These are phyloP conservation scores for Cruciata laevipes DNA, from an alignment of 257 asterid genomes.

Conservation along the genomic window DNA sequence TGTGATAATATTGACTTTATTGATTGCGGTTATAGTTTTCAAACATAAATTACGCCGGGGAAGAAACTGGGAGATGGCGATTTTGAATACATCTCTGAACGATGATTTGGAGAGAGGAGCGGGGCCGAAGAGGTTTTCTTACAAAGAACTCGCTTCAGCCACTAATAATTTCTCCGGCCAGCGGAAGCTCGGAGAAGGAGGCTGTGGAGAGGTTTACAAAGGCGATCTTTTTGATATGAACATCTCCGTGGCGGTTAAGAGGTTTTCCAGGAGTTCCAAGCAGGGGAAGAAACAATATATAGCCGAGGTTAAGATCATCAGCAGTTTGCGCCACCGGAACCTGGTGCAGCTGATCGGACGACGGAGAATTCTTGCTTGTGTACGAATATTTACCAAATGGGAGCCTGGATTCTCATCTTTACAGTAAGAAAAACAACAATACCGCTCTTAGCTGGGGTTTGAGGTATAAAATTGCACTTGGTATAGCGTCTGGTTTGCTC, in stretches of 20 bases:
- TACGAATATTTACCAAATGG: slow-evolving; percentile 37
- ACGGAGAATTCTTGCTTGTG: slow-evolving; percentile 31
- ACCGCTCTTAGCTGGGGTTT: slow-evolving; percentile 21
- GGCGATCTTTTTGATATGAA: slow-evolving; percentile 28
- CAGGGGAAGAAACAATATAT: slow-evolving; percentile 37
- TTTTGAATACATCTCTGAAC: slow-evolving; percentile 21
- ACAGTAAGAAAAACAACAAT: slow-evolving; percentile 13
- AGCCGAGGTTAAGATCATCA: slow-evolving; percentile 34
- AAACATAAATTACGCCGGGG: slow-evolving; percentile 6
- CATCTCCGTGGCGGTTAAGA: slow-evolving; percentile 32
- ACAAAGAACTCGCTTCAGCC: slow-evolving; percentile 23
- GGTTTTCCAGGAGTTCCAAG: slow-evolving; percentile 28
- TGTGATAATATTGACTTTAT: too few relatives aligned
- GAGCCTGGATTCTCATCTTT: slow-evolving; percentile 28
- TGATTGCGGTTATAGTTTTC: neutral
- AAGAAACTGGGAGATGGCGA: slow-evolving; percentile 12
- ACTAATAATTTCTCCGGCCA: slow-evolving; percentile 32
- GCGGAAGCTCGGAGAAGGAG: slow-evolving; percentile 32
- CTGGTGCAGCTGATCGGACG: slow-evolving; percentile 31
- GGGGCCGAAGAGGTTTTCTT: slow-evolving; percentile 35
- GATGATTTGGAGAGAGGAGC: slow-evolving; percentile 38
- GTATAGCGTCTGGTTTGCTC: slow-evolving; percentile 32
- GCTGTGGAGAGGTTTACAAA: slow-evolving; percentile 33
- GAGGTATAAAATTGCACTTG: slow-evolving; percentile 27
- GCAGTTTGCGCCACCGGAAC: slow-evolving; percentile 33